phyloP scores from a whole-genome alignment of 768 basidiomycete species.

The Podaxis sp. region DNA sequence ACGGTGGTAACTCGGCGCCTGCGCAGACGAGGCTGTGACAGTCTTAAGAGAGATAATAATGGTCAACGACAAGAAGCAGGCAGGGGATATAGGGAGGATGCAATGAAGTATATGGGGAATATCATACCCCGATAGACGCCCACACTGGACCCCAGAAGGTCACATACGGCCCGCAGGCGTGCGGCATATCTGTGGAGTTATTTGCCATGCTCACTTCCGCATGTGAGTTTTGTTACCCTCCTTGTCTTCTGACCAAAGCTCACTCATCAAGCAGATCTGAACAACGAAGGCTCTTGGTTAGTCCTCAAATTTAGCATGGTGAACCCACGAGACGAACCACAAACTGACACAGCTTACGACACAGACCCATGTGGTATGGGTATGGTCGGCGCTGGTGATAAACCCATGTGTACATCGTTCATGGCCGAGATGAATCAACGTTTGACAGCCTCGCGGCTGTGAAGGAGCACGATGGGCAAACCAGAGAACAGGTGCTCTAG shows the following conservation, averaged over 20 bases:
- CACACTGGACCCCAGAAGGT: neutral
- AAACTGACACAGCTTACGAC: no score
- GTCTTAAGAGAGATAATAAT: neutral
- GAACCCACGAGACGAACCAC: neutral
- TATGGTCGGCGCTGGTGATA: neutral
- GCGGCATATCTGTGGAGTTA: neutral
- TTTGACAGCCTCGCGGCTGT: neutral
- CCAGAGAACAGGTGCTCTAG: neutral
- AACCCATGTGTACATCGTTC: neutral
- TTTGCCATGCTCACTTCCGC: neutral
- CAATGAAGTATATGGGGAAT: neutral
- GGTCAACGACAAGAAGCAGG: neutral
- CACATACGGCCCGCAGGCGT: neutral
- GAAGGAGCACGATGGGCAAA: neutral
- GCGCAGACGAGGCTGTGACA: neutral
- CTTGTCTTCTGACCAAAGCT: neutral
- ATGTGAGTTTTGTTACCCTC: conserved; percentile 2
- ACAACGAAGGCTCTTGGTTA: neutral
- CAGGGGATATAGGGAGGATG: neutral
- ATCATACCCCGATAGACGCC: conserved; percentile 2
- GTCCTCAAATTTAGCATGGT: neutral
- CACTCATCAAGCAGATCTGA: neutral
- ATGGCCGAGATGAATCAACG: neutral
- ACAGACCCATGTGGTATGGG: no score
- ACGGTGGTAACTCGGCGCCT: neutral